Conservation (phyloP, 495 filamentous ascomycete species). For the Penicillium arizonense region DNA sequence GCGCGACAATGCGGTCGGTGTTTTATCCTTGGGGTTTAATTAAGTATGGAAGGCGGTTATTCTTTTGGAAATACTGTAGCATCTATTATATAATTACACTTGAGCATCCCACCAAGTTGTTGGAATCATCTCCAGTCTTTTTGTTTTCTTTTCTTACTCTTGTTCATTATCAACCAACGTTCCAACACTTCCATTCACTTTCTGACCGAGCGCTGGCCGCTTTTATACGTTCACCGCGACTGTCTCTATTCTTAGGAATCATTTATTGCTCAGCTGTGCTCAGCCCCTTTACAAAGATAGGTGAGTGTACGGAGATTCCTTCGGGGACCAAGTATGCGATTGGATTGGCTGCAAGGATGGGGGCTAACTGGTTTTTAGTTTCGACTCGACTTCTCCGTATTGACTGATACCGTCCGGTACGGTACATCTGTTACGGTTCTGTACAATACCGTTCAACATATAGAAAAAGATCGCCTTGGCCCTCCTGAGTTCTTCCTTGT, state of each 20-base stretch:
- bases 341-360: neutral
- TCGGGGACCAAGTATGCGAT: neutral
- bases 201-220: neutral
- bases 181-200: neutral
- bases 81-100: neutral
- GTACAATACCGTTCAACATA: neutral
- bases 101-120: too few species aligned
- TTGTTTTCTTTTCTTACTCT: neutral
- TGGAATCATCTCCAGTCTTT: neutral
- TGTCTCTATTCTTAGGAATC: neutral
- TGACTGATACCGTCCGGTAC: neutral
- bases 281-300: neutral
- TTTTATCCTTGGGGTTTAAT: neutral
- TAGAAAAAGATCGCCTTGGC: conserved; percentile 1
- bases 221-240: neutral
- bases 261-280: neutral
- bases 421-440: neutral
- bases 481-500: neutral
- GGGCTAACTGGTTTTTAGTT: neutral
- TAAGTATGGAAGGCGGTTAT: neutral
- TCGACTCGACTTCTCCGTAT: neutral
- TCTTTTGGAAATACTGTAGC: neutral
- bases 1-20: neutral
- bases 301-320: neutral
- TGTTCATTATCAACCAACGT: too few species aligned